Conservation (phyloP, 371 early-diverging fungal genomes). For the Thermomucor indicae-seudaticae region DNA sequence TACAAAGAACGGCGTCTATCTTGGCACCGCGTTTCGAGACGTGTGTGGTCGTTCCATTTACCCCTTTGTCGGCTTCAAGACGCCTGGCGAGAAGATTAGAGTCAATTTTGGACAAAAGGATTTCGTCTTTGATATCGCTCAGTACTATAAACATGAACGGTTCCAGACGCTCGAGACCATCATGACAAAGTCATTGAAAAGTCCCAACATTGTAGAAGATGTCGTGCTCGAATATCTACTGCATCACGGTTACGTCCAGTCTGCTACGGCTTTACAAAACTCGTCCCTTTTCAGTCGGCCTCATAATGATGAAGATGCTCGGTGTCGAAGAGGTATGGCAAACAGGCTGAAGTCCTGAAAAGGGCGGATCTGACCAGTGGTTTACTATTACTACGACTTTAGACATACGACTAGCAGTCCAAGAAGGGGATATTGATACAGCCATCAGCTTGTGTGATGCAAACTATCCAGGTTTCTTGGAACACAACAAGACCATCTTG, state of each 20-base stretch:
- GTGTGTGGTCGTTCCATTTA: slow-evolving; percentile 41
- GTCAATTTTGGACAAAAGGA: slow-evolving; percentile 75
- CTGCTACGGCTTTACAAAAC: not conserved
- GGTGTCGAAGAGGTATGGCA: slow-evolving; percentile 11
- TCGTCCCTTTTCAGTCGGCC: not conserved
- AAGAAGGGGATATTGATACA: slow-evolving; percentile 60
- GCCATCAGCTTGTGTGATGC: slow-evolving; percentile 57
- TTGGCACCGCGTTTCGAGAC: slow-evolving; percentile 53
- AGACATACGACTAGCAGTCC: slow-evolving; percentile 61
- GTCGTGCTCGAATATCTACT: slow-evolving; percentile 3
- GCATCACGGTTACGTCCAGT: slow-evolving; percentile 1
- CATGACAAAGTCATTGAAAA: slow-evolving; percentile 40
- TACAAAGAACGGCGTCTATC: slow-evolving; percentile 86
- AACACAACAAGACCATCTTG: slow-evolving; percentile 47
- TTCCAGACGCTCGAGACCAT: not conserved
- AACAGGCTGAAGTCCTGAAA: not conserved
- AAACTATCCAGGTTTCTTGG: slow-evolving; percentile 58
- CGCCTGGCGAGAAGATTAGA: slow-evolving; percentile 73
- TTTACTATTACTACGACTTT: not conserved
- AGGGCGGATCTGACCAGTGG: not conserved
- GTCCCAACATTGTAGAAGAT: slow-evolving; percentile 19
- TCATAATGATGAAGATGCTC: slow-evolving; percentile 4
- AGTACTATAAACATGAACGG: slow-evolving; percentile 40
- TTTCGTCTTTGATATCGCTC: slow-evolving; percentile 67
- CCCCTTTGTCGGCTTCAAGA: slow-evolving; percentile 83